phyloP scores from a whole-genome alignment of 345 rosid species.

The Pelargonium nanum region DNA sequence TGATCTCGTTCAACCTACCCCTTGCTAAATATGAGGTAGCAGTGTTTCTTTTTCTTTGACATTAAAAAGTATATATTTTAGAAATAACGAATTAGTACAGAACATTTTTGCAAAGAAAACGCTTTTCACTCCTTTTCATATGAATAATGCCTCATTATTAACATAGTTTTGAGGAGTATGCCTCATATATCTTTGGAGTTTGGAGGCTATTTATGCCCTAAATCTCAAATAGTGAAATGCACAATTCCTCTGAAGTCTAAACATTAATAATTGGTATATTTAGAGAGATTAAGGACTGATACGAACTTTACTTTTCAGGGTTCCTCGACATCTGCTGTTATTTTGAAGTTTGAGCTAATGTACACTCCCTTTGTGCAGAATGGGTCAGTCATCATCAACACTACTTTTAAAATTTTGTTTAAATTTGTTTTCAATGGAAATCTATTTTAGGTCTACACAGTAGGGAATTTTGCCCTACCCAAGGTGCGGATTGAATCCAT shows the following conservation, averaged over 20 bases:
- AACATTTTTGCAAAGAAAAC: background rate
- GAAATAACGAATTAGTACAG: background rate
- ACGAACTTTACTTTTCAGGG: conserved; percentile 33
- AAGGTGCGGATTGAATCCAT: too few relatives aligned
- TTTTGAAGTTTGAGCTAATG: conserved; percentile 89
- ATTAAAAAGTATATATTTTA: background rate
- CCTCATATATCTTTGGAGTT: background rate
- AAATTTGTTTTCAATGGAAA: too few relatives aligned
- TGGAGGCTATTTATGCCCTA: background rate
- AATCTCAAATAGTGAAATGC: background rate
- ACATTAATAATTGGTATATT: background rate
- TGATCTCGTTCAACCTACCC: conserved; percentile 71
- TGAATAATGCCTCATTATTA: too few relatives aligned
- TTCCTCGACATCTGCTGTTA: conserved; percentile 58
- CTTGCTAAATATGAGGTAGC: conserved; percentile 51
- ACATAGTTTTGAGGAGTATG: background rate
- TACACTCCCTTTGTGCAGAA: conserved; percentile 52
- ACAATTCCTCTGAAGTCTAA: background rate
- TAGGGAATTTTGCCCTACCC: too few relatives aligned
- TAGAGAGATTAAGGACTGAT: background rate
- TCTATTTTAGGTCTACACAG: too few relatives aligned
- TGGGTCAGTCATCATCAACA: conserved; percentile 27
- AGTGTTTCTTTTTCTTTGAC: background rate
- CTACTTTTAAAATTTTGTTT: background rate
- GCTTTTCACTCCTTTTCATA: too few relatives aligned